Evolutionary conservation across 768 basidiomycete genomes (phyloP).

Genomic region (Hygrophoropsis aurantiaca): DNA sequence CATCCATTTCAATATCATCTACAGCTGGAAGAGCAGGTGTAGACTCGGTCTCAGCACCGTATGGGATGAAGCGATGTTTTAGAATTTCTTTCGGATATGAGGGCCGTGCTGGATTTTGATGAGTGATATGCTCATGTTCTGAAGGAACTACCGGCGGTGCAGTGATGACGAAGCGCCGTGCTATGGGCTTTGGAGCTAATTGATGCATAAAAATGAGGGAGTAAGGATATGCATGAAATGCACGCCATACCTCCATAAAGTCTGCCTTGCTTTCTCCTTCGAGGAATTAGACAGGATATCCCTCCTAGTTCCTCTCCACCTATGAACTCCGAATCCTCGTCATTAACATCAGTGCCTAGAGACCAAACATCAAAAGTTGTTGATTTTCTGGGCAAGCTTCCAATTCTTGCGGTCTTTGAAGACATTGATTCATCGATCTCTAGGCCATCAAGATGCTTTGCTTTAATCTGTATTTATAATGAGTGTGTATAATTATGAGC

Average conservation of each 20-base stretch:
- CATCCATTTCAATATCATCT: slow-evolving; percentile 9
- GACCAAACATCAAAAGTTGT: slow-evolving; percentile 67
- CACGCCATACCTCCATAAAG: slow-evolving; percentile 52
- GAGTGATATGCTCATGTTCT: slow-evolving; percentile 15
- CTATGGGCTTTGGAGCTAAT: slow-evolving; percentile 58
- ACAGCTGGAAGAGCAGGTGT: slow-evolving; percentile 21
- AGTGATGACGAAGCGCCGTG: slow-evolving; percentile 58
- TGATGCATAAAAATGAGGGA: not conserved
- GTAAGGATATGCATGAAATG: not conserved
- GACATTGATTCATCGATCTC: slow-evolving; percentile 45
- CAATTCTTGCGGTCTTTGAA: slow-evolving; percentile 42
- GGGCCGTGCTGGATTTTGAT: slow-evolving; percentile 55
- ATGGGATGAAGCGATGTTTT: slow-evolving; percentile 64
- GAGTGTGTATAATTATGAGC: not conserved
- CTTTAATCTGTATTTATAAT: slow-evolving; percentile 50
- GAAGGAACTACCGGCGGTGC: slow-evolving; percentile 42
- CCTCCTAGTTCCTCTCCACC: slow-evolving; percentile 65
- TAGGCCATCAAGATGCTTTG: slow-evolving; percentile 58
- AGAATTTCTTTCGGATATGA: slow-evolving; percentile 60
- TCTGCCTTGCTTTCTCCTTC: slow-evolving; percentile 57
- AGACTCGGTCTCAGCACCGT: slow-evolving; percentile 43
- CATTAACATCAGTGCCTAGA: slow-evolving; percentile 41
- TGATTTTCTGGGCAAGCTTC: slow-evolving; percentile 52
- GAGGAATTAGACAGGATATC: slow-evolving; percentile 63
- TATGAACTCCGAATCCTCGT: slow-evolving; percentile 30